These are phyloP conservation scores for Dendrobium nobile DNA, from an alignment of 106 monocot species.

Conservation along the genomic window DNA sequence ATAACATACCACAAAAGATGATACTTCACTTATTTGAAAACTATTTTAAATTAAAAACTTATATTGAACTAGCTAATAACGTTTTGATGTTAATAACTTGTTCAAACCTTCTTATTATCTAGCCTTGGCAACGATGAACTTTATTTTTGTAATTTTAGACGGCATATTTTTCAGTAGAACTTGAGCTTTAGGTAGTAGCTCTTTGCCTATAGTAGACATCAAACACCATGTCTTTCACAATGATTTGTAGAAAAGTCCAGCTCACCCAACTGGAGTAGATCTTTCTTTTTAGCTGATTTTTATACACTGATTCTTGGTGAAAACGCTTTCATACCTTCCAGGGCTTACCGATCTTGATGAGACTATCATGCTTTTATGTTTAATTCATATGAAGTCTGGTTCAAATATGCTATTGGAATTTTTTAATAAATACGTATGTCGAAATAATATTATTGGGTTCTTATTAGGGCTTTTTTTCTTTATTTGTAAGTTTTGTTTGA, in stretches of 20 bases:
- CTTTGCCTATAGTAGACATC: not conserved
- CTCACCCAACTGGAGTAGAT: not conserved
- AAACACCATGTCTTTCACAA: not conserved
- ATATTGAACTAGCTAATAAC: not conserved
- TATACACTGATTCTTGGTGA: not conserved
- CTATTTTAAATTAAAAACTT: not conserved
- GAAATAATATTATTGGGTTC: not conserved
- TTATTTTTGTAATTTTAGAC: not conserved
- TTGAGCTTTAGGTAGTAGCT: not conserved
- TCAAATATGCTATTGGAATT: not conserved
- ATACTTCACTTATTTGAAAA: not conserved
- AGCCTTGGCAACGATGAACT: not conserved
- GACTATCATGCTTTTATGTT: not conserved
- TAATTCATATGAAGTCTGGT: not conserved
- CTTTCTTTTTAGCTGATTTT: not conserved
- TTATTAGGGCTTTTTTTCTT: not conserved
- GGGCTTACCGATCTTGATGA: not conserved
- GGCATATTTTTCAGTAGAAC: not conserved
- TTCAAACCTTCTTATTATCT: not conserved
- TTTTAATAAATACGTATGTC: not conserved
- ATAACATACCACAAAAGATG: not conserved
- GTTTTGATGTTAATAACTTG: not conserved
- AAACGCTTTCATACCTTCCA: not conserved
- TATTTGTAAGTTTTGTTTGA: not conserved
- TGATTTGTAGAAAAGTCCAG: not conserved